Evolutionary conservation across 2,329 filamentous ascomycete species (phyloP).

Genomic region (Pseudovirgaria hyperparasitica): DNA sequence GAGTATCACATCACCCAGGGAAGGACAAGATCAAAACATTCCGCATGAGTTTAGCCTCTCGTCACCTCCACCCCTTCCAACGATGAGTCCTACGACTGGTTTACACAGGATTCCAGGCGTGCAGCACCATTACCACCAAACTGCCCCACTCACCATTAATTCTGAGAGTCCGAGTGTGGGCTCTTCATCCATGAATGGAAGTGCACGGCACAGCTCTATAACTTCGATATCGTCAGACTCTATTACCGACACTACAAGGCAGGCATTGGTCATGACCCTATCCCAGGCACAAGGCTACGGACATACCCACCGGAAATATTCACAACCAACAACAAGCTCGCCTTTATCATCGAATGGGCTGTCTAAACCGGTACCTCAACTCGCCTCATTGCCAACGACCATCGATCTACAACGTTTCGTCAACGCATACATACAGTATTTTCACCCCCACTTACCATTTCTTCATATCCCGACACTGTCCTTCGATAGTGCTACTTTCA

Average conservation of each 20-base stretch:
- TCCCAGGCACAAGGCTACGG: conserved; percentile 45
- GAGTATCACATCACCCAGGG: conserved; percentile 57
- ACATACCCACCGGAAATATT: conserved; percentile 42
- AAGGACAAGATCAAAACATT: conserved; percentile 55
- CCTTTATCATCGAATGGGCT: conserved; percentile 30
- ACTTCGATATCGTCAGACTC: conserved; percentile 50
- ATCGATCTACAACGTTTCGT: conserved; percentile 83
- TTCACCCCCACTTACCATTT: conserved; percentile 92
- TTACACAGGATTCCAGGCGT: conserved; percentile 57
- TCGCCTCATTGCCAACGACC: conserved; percentile 60
- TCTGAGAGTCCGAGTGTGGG: conserved; percentile 51
- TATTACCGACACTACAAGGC: conserved; percentile 53
- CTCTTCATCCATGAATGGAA: conserved; percentile 59
- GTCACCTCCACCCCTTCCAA: conserved; percentile 62
- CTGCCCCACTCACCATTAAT: conserved; percentile 54
- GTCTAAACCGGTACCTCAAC: conserved; percentile 27
- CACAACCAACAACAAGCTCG: conserved; percentile 43
- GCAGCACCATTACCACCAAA: conserved; percentile 47
- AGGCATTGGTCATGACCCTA: conserved; percentile 48
- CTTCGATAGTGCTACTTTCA: conserved; percentile 65
- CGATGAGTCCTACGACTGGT: conserved; percentile 54
- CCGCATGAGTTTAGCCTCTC: conserved; percentile 64
- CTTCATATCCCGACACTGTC: conserved; percentile 83
- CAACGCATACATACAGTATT: conserved; percentile 78
- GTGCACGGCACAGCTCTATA: conserved; percentile 46